Base-by-base conservation (phyloP, 2,329 filamentous ascomycete genomes). In the Stagonosporopsis cucurbitacearum region DNA sequence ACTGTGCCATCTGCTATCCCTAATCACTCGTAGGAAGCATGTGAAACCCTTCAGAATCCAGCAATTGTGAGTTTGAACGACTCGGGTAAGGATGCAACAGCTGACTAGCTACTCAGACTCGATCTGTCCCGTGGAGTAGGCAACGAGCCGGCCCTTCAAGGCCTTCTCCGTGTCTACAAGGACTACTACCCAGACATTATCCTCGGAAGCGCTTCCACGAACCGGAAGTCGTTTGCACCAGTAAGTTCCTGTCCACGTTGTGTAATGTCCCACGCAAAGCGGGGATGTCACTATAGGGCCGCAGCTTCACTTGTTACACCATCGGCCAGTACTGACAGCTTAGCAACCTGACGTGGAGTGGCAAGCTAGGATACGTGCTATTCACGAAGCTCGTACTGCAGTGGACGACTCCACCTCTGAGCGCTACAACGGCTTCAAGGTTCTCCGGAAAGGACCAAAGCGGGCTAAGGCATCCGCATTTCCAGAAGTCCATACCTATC, bases 151-250 rank as follows among this genome's bases (percentile, higher is more conserved):
- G 84, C 87, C 47, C 78, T 96, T 32, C 82, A 89, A 33, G 90
- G 90, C 3, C 80, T 96, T 17, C 79, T 96, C 45, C 85, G 89
- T 51, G 86, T 94, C n/a, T 96, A 88, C 78, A 95, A 95, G 71
- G 91, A 94, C 71, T 96, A 94, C 74, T 96, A 94, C 67, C 91
- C 92, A 0, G 91, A 96, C 71, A 91, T 96, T 50, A 91, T 96
- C 56, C 84, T 94, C 13, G 90, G 88, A 20, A 88, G 89, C 60
- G 80, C 84, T 4, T 83, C 86, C 26, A 71, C 66, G 35, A 75
- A 64, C 64, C 69, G 72, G 40, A 70, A 72, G 30, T 76, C 75
- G 19, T 73, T 75, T 51, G 69, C 74, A 60, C 71, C 71, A 35
- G 74, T 77, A 50, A 66, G 75, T 71, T 46, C 28, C 57, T 80